Conservation (phyloP, 139 green algal species). For the Choricystis sp. region DNA sequence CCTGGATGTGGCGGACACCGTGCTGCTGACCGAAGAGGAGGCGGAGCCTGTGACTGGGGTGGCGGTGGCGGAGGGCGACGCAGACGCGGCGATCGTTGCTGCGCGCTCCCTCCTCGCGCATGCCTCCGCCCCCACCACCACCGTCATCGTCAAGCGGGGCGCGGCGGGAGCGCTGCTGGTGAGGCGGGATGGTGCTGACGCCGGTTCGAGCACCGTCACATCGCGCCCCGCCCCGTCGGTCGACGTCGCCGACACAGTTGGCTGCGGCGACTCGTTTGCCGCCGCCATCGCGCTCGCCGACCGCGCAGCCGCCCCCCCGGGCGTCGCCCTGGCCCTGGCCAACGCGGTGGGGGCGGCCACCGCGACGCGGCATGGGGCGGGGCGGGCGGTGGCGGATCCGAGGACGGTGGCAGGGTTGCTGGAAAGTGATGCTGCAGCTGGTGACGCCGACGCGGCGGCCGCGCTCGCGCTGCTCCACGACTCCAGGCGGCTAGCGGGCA, state of each 20-base stretch:
- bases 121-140: conserved; percentile 17
- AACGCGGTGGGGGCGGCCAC: conserved; percentile 86
- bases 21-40: conserved; percentile 83
- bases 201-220: conserved; percentile 3
- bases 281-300: conserved; percentile 76
- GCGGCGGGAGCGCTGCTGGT: conserved; percentile 47
- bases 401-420: conserved; percentile 8
- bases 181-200: not conserved
- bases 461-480: not conserved
- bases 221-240: conserved; percentile 34
- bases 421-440: too few species aligned
- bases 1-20: conserved; percentile 45
- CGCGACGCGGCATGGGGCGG: conserved; percentile 63
- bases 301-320: conserved; percentile 19
- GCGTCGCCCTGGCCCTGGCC: conserved; percentile 63
- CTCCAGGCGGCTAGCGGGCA: too few species aligned
- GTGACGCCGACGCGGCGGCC: conserved; percentile 4
- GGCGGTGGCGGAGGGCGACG: conserved; percentile 29
- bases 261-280: conserved; percentile 90
- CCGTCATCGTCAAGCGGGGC: conserved; percentile 63
- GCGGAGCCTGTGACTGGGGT: conserved; percentile 53
- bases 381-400: conserved; percentile 65
- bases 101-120: conserved; percentile 38
- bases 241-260: conserved; percentile 82
- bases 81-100: too few species aligned